Evolutionary conservation across 2,329 filamentous ascomycete species (phyloP), one percentile per base, ranked within the genome.

Genomic region (Fusarium staphyleae): DNA sequence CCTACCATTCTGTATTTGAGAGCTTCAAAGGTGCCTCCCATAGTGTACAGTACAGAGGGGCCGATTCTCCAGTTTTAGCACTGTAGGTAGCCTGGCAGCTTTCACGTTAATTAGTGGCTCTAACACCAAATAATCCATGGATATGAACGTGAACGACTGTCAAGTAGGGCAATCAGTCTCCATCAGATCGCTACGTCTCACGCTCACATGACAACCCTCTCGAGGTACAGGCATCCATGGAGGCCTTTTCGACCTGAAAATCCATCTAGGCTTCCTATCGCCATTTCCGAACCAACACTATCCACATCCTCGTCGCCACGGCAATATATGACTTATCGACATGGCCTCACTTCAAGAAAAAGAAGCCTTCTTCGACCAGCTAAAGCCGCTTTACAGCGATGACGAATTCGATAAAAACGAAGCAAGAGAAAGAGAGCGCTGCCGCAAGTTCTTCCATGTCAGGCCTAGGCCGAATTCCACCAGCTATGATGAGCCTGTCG

Each of bases 341-440:
- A 72, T 72, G 70, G 28, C 57, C 11, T 58, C 59, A 3, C 43
- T 77, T 6, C 62, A 71, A 42, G 76, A 78, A 29, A 84, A 84
- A 62, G 39, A 67, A 16, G 75, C 72, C 0, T 81, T 78, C 55
- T 84, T 82, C 57, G 58, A 70, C n/a, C 67, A 68, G n/a, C 66
- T 82, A 1, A 68, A 73, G 12, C 63, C 68, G 44, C 59, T 74
- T 9, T 73, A 75, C 22, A 66, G 68, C 26, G 66, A 68, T 29
- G 71, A 72, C 16, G 67, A 66, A 22, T 63, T 72, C 14, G 62
- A 70, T 35, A 37, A 50, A 3, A 37, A 34, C 7, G 73, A 79
- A 30, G 64, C 74, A 55, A 57, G 70, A 7, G 67, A 71, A 33
- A 71, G 78, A 14, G 43, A 62, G 22, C 57, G 50, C 18, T 65